phyloP scores from a whole-genome alignment of 2,329 filamentous ascomycete genomes.

The Mycogone perniciosa region DNA sequence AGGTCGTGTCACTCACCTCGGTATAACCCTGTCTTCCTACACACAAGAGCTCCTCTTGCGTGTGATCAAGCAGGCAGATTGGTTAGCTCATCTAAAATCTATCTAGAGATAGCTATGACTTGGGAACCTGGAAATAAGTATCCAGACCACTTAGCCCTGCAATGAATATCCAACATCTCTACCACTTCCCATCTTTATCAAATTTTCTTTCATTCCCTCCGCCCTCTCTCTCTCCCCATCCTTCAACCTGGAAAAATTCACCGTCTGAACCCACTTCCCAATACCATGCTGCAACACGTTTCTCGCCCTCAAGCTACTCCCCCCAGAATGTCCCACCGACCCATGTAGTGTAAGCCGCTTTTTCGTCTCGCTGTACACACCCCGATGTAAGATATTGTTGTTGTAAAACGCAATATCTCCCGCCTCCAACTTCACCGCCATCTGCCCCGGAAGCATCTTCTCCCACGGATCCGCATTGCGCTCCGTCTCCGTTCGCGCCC shows the following conservation, averaged over 20 bases:
- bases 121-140: no score
- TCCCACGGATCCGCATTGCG: slow-evolving; percentile 61
- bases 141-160: slow-evolving; percentile 35
- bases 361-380: slow-evolving; percentile 52
- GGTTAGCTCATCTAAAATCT: no score
- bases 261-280: slow-evolving; percentile 56
- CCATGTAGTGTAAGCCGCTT: slow-evolving; percentile 69
- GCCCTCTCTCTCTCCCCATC: slow-evolving; percentile 44
- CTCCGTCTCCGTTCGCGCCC: slow-evolving; percentile 65
- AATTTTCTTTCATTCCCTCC: slow-evolving; percentile 55
- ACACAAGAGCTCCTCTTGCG: no score
- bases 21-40: no score
- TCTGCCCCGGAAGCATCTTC: slow-evolving; percentile 52
- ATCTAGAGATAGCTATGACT: no score
- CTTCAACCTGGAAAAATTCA: slow-evolving; percentile 46
- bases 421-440: slow-evolving; percentile 58
- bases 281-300: slow-evolving; percentile 73
- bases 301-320: slow-evolving; percentile 51
- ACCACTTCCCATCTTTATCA: slow-evolving; percentile 56
- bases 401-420: slow-evolving; percentile 86
- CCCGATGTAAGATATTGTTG: slow-evolving; percentile 78
- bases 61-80: no score
- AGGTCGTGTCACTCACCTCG: no score
- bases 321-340: slow-evolving; percentile 56
- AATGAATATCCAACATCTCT: slow-evolving; percentile 60